Evolutionary conservation across 805 yeast species (phyloP), one percentile per base, ranked within the genome.

Genomic region (Ogataea siamensis): DNA sequence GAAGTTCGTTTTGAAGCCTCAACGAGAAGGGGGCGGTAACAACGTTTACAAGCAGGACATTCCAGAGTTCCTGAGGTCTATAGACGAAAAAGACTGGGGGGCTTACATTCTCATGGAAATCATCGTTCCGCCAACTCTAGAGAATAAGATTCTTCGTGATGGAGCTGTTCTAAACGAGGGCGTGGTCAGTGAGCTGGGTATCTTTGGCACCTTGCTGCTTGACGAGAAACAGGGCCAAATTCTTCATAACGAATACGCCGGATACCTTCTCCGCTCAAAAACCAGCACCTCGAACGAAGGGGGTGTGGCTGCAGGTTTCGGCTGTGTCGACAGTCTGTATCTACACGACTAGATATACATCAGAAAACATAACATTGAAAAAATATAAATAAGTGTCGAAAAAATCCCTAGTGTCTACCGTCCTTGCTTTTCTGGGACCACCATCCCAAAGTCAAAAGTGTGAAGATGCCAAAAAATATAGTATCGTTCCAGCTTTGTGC

Each of bases 241-340:
- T 8, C 52, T 76, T 25, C 57, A 66, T 38, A 93, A 93, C 59
- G 76, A 76, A 27, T 74, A 74, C 46, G 78, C 88, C 2, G 98
- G 97, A 5, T 87, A 86, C 78, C 69, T 93, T 47, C 67, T 93
- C 50, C 78, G 99, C 64, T 84, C 96, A 0, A 93, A 93, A 61
- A 78, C 88, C 40, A 83, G 86, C 47, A 67, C 83, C 3, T 83
- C 95, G 37, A 81, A 93, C 62, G 99, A 93, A 67, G 99, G 99
- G 25, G 99, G 99, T 26, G 97, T 93, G 22, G 98, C 98, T 15
- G 99, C 99, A 11, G 99, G 99, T 1, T 91, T 86, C 63, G 99
- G 98, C 5, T 88, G 97, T 62, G 86, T 93, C 27, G 99, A 93
- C 62, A 84, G 88, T 54, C 71, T 88, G 24, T 76, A 79, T 43